Evolutionary conservation across 768 basidiomycete genomes (phyloP), one percentile per base, ranked within the genome.

Genomic region (Agaricus blazei): DNA sequence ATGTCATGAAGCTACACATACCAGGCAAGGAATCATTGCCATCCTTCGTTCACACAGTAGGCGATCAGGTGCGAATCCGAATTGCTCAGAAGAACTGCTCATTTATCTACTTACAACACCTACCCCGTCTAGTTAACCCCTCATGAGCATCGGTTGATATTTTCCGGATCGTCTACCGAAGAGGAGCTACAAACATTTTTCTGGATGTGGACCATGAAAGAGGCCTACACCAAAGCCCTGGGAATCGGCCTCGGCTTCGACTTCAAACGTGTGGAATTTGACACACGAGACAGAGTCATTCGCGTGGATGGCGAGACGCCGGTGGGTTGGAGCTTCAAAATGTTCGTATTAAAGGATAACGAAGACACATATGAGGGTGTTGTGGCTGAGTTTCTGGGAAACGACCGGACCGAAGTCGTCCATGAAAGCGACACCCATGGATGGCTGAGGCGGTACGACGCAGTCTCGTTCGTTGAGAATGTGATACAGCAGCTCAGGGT

Each of bases 161-260:
- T 72, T 48, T 66, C 72, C 15, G 71, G 74, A 9, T 63, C 77
- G 6, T 67, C 80, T 27, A 67, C 77, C 56, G 64, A 70, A 7
- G 82, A 85, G 58, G 79, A 76, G 2, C 69, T 88, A n/a, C 72
- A 74, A 43, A 71, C 74, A 14, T 88, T 93, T 67, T 90, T 87
- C 64, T 85, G 85, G 77, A 81, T 91, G 59, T 94, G 92, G 92
- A 93, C 93, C 6, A 70, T 90, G 65, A 95, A 95, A 69, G 92
- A 95, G 67, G 91, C 93, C 3, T 93, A 93, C 67, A 91, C 89
- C 5, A 95, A 94, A 70, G 89, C 90, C 2, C 76, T 93, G 34
- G 93, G 93, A 0, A 65, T 87, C 34, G 92, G 92, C 0, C 78
- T 94, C 12, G 86, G 90, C 1, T 92, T 92, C 64, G 87, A 93